These are phyloP conservation scores for Aspergillus heteromorphus DNA, from an alignment of 495 filamentous ascomycete genomes.

Conservation along the genomic window DNA sequence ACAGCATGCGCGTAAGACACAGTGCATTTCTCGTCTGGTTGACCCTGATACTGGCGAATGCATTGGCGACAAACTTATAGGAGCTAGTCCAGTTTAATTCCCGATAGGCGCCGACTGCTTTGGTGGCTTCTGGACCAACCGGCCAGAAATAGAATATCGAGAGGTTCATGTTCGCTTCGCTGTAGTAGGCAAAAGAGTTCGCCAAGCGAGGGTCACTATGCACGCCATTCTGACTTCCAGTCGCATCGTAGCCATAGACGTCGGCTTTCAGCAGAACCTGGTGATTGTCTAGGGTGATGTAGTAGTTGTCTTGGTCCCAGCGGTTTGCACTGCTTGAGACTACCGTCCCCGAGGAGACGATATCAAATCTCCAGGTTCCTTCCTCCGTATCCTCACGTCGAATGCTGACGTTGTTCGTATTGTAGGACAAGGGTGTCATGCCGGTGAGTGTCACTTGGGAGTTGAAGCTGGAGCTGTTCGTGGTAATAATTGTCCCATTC, in stretches of 20 bases:
- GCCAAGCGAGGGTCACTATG: neutral
- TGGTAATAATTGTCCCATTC: neutral
- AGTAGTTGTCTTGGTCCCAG: neutral
- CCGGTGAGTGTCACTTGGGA: neutral
- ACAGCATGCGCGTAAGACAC: neutral
- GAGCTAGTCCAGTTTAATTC: neutral
- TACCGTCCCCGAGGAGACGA: no score
- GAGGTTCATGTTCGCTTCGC: neutral
- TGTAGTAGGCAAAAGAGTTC: neutral
- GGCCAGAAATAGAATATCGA: no score
- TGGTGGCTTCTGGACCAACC: no score
- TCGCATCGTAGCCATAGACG: neutral
- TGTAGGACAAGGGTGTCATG: neutral
- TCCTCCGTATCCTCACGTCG: neutral
- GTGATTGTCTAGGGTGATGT: neutral
- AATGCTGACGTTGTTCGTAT: neutral
- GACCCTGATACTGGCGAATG: neutral
- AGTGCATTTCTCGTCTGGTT: neutral
- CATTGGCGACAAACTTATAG: neutral
- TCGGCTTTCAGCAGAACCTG: neutral
- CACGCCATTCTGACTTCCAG: neutral
- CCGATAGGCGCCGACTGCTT: no score
- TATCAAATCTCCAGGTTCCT: neutral
- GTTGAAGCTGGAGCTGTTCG: neutral
- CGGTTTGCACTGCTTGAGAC: neutral